Conservation (phyloP, 305 asterid species). For the Ilex paraguariensis region DNA sequence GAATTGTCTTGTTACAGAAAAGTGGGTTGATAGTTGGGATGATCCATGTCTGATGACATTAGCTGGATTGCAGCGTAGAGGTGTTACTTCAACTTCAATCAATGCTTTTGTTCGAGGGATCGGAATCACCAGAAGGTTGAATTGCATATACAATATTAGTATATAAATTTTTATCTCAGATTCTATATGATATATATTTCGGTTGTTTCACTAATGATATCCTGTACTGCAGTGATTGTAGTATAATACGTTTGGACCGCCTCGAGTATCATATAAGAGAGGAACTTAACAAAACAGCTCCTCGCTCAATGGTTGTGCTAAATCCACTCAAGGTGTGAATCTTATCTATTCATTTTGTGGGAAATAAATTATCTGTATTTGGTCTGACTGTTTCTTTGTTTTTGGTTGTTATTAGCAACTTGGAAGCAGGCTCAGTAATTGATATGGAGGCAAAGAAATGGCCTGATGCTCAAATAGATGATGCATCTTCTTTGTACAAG, state of each 20-base stretch:
- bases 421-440: conserved; percentile 53
- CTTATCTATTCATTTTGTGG: not conserved
- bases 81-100: conserved; percentile 77
- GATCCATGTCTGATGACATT: conserved; percentile 97
- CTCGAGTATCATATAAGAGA: conserved; percentile 82
- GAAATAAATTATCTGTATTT: not conserved
- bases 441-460: conserved; percentile 91
- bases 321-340: conserved; percentile 73
- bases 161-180: conserved; percentile 1
- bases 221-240: conserved; percentile 59
- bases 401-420: conserved; percentile 82
- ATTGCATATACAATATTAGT: not conserved
- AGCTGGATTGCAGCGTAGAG: conserved; percentile 87
- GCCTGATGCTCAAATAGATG: conserved; percentile 82
- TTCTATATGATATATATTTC: not conserved
- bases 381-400: conserved; percentile 7
- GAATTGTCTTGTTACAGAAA: conserved; percentile 81
- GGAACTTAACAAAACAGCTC: conserved; percentile 75
- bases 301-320: conserved; percentile 81
- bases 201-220: conserved; percentile 17
- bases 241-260: conserved; percentile 74
- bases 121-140: conserved; percentile 88
- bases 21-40: conserved; percentile 93
- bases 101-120: conserved; percentile 83
- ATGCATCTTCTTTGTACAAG: conserved; percentile 65